These are phyloP conservation scores for Zalerion maritima DNA, from an alignment of 495 filamentous ascomycete genomes.

Conservation along the genomic window DNA sequence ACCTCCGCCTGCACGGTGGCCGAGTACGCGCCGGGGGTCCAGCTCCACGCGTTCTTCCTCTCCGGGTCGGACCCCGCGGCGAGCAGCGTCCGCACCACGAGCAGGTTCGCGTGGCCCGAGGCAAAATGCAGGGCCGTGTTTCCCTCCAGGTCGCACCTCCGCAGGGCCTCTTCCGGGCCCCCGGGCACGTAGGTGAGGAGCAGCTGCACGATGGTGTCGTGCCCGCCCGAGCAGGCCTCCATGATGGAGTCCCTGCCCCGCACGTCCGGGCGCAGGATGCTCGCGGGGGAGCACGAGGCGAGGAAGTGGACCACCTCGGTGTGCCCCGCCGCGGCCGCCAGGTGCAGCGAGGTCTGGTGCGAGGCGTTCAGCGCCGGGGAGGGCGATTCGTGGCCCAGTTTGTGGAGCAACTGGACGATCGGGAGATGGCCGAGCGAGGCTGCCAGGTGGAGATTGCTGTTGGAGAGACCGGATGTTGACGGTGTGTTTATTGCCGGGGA, in stretches of 20 bases:
- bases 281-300: conserved; percentile 22
- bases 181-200: conserved; percentile 39
- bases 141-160: conserved; percentile 43
- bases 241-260: conserved; percentile 44
- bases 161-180: conserved; percentile 30
- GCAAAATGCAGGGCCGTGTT: conserved; percentile 68
- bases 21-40: conserved; percentile 59
- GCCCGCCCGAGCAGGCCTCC: conserved; percentile 37
- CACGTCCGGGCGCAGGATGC: conserved; percentile 37
- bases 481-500: too few species aligned
- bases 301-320: conserved; percentile 47
- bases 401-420: conserved; percentile 41
- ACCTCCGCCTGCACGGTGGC: conserved; percentile 61
- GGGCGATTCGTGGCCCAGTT: conserved; percentile 40
- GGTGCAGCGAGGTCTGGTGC: conserved; percentile 56
- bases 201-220: conserved; percentile 44
- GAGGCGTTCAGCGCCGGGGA: conserved; percentile 53
- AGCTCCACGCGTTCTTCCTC: conserved; percentile 51
- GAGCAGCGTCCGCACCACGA: conserved; percentile 56
- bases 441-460: conserved; percentile 67
- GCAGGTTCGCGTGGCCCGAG: conserved; percentile 51
- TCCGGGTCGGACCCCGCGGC: conserved; percentile 50
- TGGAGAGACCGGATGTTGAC: conserved; percentile 38
- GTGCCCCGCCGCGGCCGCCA: conserved; percentile 42
- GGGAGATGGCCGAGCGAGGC: conserved; percentile 49